Percentiles rank a stretch among this genome's conserved stretches.
Conservation (phyloP, 106 monocot genomes). For the Vanilla planifolia region DNA sequence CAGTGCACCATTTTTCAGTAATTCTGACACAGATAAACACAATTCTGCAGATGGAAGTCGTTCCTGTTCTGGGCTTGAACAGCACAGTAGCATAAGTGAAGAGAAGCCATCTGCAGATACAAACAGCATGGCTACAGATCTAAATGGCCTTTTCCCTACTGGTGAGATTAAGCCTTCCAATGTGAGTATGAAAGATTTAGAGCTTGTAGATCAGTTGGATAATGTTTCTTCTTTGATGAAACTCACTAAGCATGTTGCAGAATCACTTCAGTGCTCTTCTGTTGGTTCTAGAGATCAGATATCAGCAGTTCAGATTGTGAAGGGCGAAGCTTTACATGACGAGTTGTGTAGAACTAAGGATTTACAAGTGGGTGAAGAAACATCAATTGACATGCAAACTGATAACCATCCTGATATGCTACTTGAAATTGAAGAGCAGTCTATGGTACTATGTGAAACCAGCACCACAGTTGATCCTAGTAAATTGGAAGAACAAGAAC, state of each 20-base stretch:
- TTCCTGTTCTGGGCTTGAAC: constrained; percentile 10
- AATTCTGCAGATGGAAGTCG: neutral
- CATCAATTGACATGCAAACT: neutral
- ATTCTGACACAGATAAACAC: neutral
- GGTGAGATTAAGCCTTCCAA: neutral
- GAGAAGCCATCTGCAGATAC: constrained; percentile 14
- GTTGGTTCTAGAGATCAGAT: constrained; percentile 10
- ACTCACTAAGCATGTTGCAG: constrained; percentile 1
- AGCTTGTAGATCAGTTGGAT: constrained; percentile 3
- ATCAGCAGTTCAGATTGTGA: neutral
- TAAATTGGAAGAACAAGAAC: constrained; percentile 4
- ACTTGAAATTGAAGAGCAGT: constrained; percentile 1
- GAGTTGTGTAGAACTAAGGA: neutral
- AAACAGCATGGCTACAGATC: neutral
- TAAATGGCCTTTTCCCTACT: neutral
- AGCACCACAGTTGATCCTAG: neutral
- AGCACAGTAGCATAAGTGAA: constrained; percentile 1
- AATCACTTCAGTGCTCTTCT: constrained; percentile 3
- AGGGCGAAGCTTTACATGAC: constrained; percentile 1
- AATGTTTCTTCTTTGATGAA: constrained; percentile 1
- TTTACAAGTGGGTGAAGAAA: constrained; percentile 8
- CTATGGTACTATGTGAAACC: neutral
- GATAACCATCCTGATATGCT: neutral
- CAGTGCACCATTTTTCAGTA: constrained; percentile 7
- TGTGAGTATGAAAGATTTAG: constrained; percentile 6